phyloP scores from a whole-genome alignment of 1,284 basidiomycete genomes.

The Ustilago hordei region DNA sequence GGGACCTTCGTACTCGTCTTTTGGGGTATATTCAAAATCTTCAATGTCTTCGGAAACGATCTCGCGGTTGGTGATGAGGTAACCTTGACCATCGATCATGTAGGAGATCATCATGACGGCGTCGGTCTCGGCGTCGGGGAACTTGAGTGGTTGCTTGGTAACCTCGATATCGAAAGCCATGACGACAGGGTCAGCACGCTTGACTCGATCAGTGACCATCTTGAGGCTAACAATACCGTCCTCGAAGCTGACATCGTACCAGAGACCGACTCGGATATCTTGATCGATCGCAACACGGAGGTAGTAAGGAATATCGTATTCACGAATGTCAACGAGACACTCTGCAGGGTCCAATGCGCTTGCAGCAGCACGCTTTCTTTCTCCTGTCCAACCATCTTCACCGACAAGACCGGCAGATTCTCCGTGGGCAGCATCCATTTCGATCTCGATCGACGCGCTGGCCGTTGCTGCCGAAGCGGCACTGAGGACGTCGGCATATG shows the following conservation, averaged over 20 bases:
- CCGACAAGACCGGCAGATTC: conserved; percentile 68
- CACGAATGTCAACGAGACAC: conserved; percentile 91
- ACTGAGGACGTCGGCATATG: conserved; percentile 96
- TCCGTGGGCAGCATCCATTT: conserved; percentile 44
- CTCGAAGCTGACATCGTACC: conserved; percentile 87
- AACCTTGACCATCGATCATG: conserved; percentile 96
- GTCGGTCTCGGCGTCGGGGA: conserved; percentile 94
- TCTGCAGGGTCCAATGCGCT: conserved; percentile 80
- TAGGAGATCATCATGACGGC: conserved; percentile 99
- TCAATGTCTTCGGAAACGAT: conserved; percentile 98
- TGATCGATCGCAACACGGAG: conserved; percentile 98
- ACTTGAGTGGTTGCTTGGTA: conserved; percentile 97
- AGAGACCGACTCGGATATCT: conserved; percentile 94
- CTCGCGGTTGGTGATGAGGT: conserved; percentile 96
- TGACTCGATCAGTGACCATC: conserved; percentile 84
- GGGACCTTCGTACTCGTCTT: conserved; percentile 96
- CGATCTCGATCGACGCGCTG: conserved; percentile 50
- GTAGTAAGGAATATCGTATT: conserved; percentile 98
- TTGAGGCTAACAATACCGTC: conserved; percentile 84
- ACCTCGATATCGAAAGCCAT: conserved; percentile 99
- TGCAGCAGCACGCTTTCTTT: conserved; percentile 34
- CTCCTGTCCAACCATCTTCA: conserved; percentile 45
- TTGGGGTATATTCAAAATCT: conserved; percentile 98
- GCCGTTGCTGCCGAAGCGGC: conserved; percentile 54
- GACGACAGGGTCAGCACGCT: conserved; percentile 98